Conservation (phyloP, 2,329 filamentous ascomycete genomes). For the Penicillium sp. region DNA sequence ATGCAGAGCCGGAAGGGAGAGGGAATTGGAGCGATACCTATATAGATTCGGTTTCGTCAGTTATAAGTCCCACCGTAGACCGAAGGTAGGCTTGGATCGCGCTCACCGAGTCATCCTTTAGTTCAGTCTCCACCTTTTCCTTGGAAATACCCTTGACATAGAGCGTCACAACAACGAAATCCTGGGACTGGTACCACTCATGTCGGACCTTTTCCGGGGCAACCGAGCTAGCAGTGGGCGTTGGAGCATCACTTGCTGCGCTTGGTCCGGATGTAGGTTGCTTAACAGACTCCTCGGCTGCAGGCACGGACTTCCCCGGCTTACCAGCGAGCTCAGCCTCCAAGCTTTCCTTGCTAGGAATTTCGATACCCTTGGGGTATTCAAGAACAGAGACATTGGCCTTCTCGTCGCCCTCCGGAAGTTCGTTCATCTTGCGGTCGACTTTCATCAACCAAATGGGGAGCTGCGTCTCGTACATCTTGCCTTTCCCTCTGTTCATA, state of each 20-base stretch:
- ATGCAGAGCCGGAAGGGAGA: slow-evolving; percentile 50
- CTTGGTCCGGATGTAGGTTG: background rate
- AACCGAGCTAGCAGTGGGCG: background rate
- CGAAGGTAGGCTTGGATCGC: background rate
- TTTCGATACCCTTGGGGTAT: slow-evolving; percentile 47
- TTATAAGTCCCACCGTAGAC: background rate
- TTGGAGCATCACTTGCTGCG: background rate
- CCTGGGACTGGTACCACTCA: slow-evolving; percentile 64
- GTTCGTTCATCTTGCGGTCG: slow-evolving; percentile 47
- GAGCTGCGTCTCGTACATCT: slow-evolving; percentile 37
- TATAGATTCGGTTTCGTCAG: background rate
- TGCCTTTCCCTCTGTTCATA: slow-evolving; percentile 27
- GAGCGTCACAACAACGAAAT: slow-evolving; percentile 60
- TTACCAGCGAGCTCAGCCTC: slow-evolving; percentile 32
- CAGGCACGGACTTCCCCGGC: slow-evolving; percentile 19
- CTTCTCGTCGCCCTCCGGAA: slow-evolving; percentile 49
- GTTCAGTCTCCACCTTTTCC: slow-evolving; percentile 52
- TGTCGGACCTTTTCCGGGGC: slow-evolving; percentile 58
- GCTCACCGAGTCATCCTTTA: slow-evolving; percentile 47
- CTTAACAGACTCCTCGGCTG: background rate
- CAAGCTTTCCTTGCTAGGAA: slow-evolving; percentile 41
- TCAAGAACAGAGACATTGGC: slow-evolving; percentile 48
- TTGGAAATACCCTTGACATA: slow-evolving; percentile 61
- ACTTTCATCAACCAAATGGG: slow-evolving; percentile 58
- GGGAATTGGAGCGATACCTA: slow-evolving; percentile 58